Evolutionary conservation across 345 rosid species (phyloP), one percentile per base, ranked within the genome.

Genomic region (Euclidium syriacum): DNA sequence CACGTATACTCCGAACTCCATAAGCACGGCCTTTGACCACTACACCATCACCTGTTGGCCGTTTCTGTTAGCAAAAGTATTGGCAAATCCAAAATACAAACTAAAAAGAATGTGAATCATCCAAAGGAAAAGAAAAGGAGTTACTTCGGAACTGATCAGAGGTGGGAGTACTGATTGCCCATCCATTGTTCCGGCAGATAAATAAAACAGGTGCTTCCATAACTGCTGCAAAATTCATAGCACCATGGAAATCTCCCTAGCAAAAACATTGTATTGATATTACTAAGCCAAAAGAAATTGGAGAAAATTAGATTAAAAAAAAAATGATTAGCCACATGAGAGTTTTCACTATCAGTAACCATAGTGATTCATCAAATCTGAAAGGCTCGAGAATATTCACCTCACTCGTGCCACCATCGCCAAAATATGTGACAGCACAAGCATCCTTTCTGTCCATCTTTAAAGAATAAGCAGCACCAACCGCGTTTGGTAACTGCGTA

Each of bases 351-450:
- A 36, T 39, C 20, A 19, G 32, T 51, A 51, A 51, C 10, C 5
- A 51, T 38, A 40, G 24, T 30, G 34, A 40, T 64, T 14, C 30
- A 42, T 54, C 15, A 23, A 7, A 32, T 5, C 36, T 23, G 7
- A 15, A 50, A 30, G 17, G 10, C 30, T 68, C 43, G 4, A 41
- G 29, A 32, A 8, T 10, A 38, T 16, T 54, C 52, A 84, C 95
- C 95, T 90, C 97, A 65, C 95, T 85, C 1, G 90, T 51, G 56
- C 95, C 90, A 34, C 95, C 92, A 64, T 90, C 97, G 55, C 97
- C 95, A 48, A 85, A 81, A 53, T 69, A 87, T 42, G 90, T 77
- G 58, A 90, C 84, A 3, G 60, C 79, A 76, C 95, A 90, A 9
- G 90, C 90, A 83, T 85, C 77, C 64, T 75, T 81, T 34, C 16